phyloP scores from a whole-genome alignment of 1,139 yeast species.

The Meyerozyma carpophila region DNA sequence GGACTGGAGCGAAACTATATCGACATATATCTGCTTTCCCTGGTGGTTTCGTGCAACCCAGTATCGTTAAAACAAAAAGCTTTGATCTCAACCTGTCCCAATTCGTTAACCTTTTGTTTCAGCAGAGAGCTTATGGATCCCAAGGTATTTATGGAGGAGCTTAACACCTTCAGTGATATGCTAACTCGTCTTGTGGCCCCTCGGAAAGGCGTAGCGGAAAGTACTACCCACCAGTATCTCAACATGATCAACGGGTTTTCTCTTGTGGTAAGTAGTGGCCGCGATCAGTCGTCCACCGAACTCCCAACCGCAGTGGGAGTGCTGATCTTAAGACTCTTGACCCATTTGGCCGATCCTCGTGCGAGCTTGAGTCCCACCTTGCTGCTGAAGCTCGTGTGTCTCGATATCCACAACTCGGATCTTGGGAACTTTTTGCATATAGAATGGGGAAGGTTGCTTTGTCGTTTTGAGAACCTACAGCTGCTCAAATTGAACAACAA shows the following conservation, averaged over 20 bases:
- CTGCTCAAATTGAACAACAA: conserved; percentile 25
- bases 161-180: background rate
- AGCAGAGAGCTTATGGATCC: background rate
- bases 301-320: background rate
- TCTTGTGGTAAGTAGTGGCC: background rate
- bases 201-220: background rate
- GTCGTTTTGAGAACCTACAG: conserved; percentile 17
- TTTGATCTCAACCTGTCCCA: background rate
- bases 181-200: background rate
- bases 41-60: background rate
- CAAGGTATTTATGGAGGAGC: background rate
- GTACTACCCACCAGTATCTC: background rate
- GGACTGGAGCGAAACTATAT: background rate
- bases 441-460: conserved; percentile 30
- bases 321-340: background rate
- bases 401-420: conserved; percentile 2
- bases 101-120: background rate
- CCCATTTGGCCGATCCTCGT: background rate
- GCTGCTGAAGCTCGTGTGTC: background rate
- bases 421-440: conserved; percentile 28
- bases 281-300: background rate
- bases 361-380: background rate
- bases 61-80: background rate
- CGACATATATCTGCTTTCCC: background rate
- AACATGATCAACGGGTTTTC: background rate